Evolutionary conservation across 345 rosid genomes (phyloP), one percentile per base, ranked within the genome.

Genomic region (Erucastrum elatum): DNA sequence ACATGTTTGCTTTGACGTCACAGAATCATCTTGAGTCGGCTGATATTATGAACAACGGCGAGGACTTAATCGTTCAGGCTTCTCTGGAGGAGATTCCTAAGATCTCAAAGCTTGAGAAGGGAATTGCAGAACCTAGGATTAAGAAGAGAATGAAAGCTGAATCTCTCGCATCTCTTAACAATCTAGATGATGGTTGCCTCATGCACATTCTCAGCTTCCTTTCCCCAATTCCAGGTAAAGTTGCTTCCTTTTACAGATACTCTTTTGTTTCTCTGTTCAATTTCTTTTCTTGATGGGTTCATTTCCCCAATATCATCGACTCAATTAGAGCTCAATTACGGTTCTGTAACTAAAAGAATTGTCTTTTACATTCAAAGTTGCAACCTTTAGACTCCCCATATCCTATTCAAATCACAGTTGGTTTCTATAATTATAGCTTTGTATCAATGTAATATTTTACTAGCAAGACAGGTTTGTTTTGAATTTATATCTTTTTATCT

Each of bases 131-230:
- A n/a, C n/a, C n/a, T n/a, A n/a, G n/a, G n/a, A n/a, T n/a, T n/a
- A n/a, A n/a, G n/a, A n/a, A n/a, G n/a, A n/a, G n/a, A n/a, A n/a
- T n/a, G n/a, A n/a, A n/a, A n/a, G n/a, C n/a, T n/a, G n/a, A n/a
- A n/a, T n/a, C n/a, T n/a, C n/a, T n/a, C n/a, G n/a, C n/a, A n/a
- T n/a, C n/a, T n/a, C n/a, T n/a, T n/a, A n/a, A n/a, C n/a, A n/a
- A n/a, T n/a, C n/a, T n/a, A n/a, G n/a, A n/a, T n/a, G n/a, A n/a
- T n/a, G n/a, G n/a, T n/a, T n/a, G n/a, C n/a, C n/a, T n/a, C n/a
- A n/a, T n/a, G n/a, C n/a, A 90, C 83, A 89, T 95, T 82, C 87
- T 95, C 87, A 95, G 96, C 86, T 95, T 91, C 88, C 84, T 95
- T 16, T 85, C 96, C 61, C 98, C 98, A 37, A 86, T 90, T 84